Base-by-base conservation (phyloP, 768 basidiomycete genomes). In the Hortiboletus flavorubellus region DNA sequence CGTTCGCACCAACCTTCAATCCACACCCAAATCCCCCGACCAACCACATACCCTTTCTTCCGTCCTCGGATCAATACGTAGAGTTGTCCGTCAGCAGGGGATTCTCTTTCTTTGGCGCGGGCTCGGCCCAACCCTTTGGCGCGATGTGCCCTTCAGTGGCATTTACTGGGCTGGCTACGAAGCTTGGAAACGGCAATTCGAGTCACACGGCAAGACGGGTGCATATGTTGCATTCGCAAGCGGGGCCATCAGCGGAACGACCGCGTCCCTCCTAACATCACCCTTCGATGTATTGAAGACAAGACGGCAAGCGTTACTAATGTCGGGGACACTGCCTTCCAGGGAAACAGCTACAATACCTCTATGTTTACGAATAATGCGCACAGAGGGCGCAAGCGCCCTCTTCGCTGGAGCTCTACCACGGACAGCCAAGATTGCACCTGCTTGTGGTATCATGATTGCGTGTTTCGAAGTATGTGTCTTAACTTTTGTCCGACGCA, bases 371-470 rank as follows among this genome's bases (percentile, higher is more conserved):
- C 81, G 83, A 54, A 87, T 98, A 42, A 64, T 92, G 35, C 82
- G 78, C 53, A 87, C 81, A 5, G 97, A 99, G 68, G 97, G 97
- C 2, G 58, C 76, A 5, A 71, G 80, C 9, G 89, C 91, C 2
- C 74, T 98, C 46, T 96, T 89, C 67, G 86, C 91, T 34, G 97
- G 97, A 0, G 73, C 93, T 39, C 71, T 85, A 8, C 96, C 96
- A 48, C 85, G 97, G 38, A 85, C 95, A 49, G 93, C 85, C 41
- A 99, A 98, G 73, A 96, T 97, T 59, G 93, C 93, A 11, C 97
- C 97, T 38, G 97, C 96, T 40, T 99, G 97, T 72, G 96, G 96
- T 23, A 88, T 99, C 61, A 98, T 98, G 96, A 97, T 98, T 68
- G 85, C 91, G 53, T 94, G 88, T 70, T 98, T 88, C 68, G 95